These are phyloP conservation scores for Jasminum sambac DNA, from an alignment of 257 asterid species.

Conservation along the genomic window DNA sequence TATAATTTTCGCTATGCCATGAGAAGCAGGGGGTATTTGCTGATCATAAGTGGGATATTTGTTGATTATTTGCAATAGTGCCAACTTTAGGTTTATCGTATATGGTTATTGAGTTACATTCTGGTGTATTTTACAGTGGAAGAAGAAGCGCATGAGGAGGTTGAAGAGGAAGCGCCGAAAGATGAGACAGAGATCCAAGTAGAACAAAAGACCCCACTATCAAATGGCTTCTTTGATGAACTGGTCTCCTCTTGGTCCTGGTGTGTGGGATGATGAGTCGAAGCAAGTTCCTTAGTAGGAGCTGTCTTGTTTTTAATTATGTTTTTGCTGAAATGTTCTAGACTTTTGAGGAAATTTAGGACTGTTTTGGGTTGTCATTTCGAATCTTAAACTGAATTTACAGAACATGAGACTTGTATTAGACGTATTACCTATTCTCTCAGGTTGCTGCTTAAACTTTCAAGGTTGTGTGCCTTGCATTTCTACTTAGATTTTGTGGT, in stretches of 20 bases:
- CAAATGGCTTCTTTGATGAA: not conserved
- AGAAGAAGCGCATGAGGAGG: constrained; percentile 69
- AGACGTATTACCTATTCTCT: not conserved
- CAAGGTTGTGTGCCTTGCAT: not conserved
- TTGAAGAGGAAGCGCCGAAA: constrained; percentile 64
- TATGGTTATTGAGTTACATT: not conserved
- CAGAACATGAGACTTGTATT: not conserved
- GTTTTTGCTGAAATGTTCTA: not conserved
- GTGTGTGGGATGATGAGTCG: not conserved
- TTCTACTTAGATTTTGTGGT: not conserved
- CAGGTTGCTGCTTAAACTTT: not conserved
- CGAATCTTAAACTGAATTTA: not conserved
- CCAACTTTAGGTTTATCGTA: not conserved
- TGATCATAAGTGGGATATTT: not conserved
- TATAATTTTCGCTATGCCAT: not conserved
- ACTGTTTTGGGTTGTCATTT: not conserved
- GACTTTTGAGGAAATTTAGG: not conserved
- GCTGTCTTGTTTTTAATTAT: not conserved
- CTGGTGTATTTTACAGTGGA: constrained; percentile 37
- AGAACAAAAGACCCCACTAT: not conserved
- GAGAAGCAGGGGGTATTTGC: not conserved
- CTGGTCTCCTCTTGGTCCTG: not conserved
- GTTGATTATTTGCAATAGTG: not conserved
- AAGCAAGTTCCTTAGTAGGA: constrained; percentile 4
- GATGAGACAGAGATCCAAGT: constrained; percentile 64